phyloP scores from a whole-genome alignment of 2,329 filamentous ascomycete genomes.

The Alternaria consortialis region DNA sequence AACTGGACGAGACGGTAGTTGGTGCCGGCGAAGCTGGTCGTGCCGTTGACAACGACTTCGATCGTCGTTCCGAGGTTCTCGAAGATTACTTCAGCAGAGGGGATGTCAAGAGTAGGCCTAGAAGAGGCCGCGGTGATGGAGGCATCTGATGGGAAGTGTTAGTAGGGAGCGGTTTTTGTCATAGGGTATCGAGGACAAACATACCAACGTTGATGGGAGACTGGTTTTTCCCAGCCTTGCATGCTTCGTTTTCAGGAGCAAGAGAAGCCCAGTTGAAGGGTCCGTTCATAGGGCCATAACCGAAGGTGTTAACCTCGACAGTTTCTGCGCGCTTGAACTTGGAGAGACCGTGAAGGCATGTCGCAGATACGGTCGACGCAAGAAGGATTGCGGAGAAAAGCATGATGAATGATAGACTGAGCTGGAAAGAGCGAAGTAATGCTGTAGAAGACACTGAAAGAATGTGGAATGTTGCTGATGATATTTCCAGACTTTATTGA shows the following conservation, averaged over 20 bases:
- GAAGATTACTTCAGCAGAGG: conserved; percentile 57
- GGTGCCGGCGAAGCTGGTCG: conserved; percentile 52
- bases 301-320: conserved; percentile 51
- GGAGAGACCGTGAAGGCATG: conserved; percentile 56
- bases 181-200: conserved; percentile 6
- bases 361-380: conserved; percentile 49
- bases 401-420: conserved; percentile 33
- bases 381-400: conserved; percentile 43
- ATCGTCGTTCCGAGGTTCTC: conserved; percentile 68
- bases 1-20: conserved; percentile 62
- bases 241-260: conserved; percentile 56
- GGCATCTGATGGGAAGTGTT: conserved; percentile 34
- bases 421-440: not conserved
- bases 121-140: conserved; percentile 42
- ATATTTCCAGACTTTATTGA: not conserved
- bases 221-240: conserved; percentile 61
- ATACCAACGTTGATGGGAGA: conserved; percentile 65
- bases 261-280: conserved; percentile 64
- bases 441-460: not conserved
- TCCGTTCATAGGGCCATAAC: conserved; percentile 56
- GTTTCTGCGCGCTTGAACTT: conserved; percentile 42
- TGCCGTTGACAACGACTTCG: conserved; percentile 64
- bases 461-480: not conserved
- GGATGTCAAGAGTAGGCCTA: conserved; percentile 50
- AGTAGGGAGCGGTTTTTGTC: not conserved